Conservation (phyloP, 1,284 basidiomycete species). For the Phellinidium pouzarii region DNA sequence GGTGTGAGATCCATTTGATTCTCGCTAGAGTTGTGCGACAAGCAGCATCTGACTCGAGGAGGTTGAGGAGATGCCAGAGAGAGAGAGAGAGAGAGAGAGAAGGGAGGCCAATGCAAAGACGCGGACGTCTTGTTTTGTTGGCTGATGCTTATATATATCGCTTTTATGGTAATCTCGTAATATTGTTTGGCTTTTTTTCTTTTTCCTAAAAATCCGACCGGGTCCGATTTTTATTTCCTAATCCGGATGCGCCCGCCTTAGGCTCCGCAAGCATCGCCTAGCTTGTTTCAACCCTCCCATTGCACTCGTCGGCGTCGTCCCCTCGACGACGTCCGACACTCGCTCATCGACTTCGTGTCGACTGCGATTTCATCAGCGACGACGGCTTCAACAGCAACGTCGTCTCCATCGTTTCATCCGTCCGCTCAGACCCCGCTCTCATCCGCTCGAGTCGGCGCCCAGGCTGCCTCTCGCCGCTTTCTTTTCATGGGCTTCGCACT, state of each 20-base stretch:
- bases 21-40: no score
- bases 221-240: background rate
- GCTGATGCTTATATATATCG: no score
- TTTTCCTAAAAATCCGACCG: no score
- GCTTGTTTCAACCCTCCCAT: background rate
- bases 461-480: constrained; percentile 25
- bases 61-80: no score
- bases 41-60: no score
- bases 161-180: no score
- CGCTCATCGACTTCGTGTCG: background rate
- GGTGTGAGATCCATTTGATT: no score
- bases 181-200: no score
- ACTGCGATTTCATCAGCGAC: constrained; percentile 2
- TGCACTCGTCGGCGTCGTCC: constrained; percentile 1
- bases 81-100: no score
- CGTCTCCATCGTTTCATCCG: background rate
- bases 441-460: constrained; percentile 1
- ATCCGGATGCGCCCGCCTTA: background rate
- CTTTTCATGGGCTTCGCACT: constrained; percentile 59
- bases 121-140: no score
- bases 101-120: no score
- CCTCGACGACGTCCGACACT: background rate
- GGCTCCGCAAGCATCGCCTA: background rate
- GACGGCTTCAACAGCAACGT: constrained; percentile 5
- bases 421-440: constrained; percentile 15